These are phyloP conservation scores for Puya raimondii DNA, from an alignment of 176 grass and related monocot species.

Conservation along the genomic window DNA sequence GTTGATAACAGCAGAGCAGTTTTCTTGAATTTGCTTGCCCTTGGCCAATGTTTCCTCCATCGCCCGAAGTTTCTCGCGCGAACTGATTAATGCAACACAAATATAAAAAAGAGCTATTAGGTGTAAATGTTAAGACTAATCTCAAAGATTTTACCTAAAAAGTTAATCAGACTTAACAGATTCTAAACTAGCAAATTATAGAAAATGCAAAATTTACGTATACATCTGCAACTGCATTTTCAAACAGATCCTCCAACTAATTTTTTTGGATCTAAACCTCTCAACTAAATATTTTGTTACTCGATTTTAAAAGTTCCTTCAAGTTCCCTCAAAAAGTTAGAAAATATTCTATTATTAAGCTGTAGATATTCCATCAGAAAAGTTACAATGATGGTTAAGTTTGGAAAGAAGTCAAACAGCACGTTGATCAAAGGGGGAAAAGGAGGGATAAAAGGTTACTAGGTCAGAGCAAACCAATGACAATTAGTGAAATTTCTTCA, in stretches of 20 bases:
- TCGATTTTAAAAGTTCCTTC: too few relatives aligned
- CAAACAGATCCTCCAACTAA: background rate
- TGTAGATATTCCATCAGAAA: too few relatives aligned
- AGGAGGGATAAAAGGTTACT: background rate
- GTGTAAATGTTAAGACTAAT: background rate
- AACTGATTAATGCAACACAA: constrained; percentile 34
- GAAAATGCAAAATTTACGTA: background rate
- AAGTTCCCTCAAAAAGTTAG: constrained; percentile 6
- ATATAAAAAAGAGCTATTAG: background rate
- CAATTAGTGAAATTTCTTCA: background rate
- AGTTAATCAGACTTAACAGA: background rate
- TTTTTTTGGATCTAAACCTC: too few relatives aligned
- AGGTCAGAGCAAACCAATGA: background rate
- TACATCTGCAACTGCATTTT: background rate
- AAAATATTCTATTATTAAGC: constrained; percentile 7
- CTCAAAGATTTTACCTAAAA: background rate
- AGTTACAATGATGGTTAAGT: too few relatives aligned
- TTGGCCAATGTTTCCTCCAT: constrained; percentile 69
- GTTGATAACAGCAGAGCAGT: constrained; percentile 43
- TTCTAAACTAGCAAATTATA: too few relatives aligned
- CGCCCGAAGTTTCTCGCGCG: constrained; percentile 53
- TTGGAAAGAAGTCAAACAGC: too few relatives aligned
- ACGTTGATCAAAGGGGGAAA: background rate
- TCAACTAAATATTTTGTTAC: too few relatives aligned
- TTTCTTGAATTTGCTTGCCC: constrained; percentile 52